Conservation (phyloP, 2,329 filamentous ascomycete species). For the Aspergillus uvarum region DNA sequence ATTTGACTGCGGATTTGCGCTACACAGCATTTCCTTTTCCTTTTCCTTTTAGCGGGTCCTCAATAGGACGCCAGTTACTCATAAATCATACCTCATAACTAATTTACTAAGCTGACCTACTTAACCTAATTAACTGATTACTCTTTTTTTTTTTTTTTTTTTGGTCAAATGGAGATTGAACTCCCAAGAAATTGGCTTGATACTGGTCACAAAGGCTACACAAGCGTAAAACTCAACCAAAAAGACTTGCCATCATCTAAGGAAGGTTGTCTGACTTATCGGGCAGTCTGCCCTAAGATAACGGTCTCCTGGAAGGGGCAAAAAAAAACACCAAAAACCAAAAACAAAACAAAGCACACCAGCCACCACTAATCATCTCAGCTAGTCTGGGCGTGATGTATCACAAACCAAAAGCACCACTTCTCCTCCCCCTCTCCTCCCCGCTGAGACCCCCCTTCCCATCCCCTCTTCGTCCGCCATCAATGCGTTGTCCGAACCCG, state of each 20-base stretch:
- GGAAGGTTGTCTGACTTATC: not conserved
- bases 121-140: too few relatives aligned
- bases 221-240: not conserved
- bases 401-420: constrained; percentile 1
- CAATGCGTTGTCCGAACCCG: constrained; percentile 5
- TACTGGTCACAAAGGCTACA: not conserved
- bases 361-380: not conserved
- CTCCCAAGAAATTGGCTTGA: not conserved
- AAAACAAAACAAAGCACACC: not conserved
- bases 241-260: not conserved
- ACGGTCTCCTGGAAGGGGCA: not conserved
- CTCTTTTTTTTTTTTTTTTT: too few relatives aligned
- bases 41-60: not conserved
- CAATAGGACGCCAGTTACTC: not conserved
- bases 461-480: not conserved
- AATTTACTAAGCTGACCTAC: too few relatives aligned
- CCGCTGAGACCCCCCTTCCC: not conserved
- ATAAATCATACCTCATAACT: too few relatives aligned
- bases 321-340: not conserved
- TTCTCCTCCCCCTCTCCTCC: not conserved
- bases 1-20: not conserved
- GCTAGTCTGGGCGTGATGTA: not conserved
- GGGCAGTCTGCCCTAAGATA: not conserved
- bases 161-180: too few relatives aligned
- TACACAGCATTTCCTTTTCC: not conserved